phyloP scores from a whole-genome alignment of 805 yeast genomes.

The Candida adriatica region DNA sequence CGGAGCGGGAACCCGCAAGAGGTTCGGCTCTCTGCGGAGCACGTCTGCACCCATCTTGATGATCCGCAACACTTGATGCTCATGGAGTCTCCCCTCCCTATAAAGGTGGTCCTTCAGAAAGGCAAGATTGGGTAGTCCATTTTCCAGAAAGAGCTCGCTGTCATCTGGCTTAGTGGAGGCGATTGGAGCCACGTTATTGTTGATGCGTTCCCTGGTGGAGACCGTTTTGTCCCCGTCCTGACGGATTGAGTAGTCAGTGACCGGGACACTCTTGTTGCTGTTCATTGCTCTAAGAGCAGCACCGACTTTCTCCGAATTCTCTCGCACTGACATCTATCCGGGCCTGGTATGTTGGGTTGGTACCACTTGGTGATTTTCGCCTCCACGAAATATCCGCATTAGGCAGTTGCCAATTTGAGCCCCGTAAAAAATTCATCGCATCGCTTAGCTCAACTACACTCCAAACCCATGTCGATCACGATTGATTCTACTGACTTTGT shows the following conservation, averaged over 20 bases:
- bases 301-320: constrained; percentile 50
- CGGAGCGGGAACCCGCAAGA: constrained; percentile 81
- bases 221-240: constrained; percentile 44
- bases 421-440: too few relatives aligned
- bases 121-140: constrained; percentile 65
- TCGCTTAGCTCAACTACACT: too few relatives aligned
- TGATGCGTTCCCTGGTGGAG: constrained; percentile 45
- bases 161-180: constrained; percentile 60
- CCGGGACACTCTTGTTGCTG: constrained; percentile 23
- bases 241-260: constrained; percentile 32
- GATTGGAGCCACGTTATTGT: constrained; percentile 55
- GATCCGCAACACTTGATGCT: constrained; percentile 64
- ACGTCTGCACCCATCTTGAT: constrained; percentile 56
- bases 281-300: constrained; percentile 59
- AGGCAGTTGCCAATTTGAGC: too few relatives aligned
- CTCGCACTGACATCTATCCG: constrained; percentile 25
- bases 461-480: constrained; percentile 7
- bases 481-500: constrained; percentile 43
- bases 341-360: background rate
- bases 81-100: constrained; percentile 73
- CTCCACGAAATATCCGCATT: too few relatives aligned
- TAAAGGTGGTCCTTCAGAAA: constrained; percentile 69
- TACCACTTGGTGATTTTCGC: background rate
- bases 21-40: constrained; percentile 66
- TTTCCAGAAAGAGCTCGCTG: constrained; percentile 50